Conservation (phyloP, 345 rosid genomes). For the Lepidium didymum region DNA sequence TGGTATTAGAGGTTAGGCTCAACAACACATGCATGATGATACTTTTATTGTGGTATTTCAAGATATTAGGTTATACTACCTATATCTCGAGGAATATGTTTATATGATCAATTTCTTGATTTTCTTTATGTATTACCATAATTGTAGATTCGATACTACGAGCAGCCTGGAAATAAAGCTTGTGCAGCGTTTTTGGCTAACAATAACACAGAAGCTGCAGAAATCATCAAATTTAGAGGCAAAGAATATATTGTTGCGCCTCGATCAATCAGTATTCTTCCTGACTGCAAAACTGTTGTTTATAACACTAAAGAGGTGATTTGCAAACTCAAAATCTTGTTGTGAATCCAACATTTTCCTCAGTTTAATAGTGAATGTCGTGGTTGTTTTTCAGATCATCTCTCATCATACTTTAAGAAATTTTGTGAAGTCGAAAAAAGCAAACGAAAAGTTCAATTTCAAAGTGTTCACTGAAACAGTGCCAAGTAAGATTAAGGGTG, state of each 20-base stretch:
- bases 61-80: no score
- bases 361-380: not conserved
- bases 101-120: no score
- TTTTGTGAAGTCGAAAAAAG: constrained; percentile 37
- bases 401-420: constrained; percentile 72
- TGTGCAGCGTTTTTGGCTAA: constrained; percentile 89
- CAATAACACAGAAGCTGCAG: constrained; percentile 40
- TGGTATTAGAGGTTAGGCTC: no score
- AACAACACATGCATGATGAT: no score
- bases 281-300: constrained; percentile 79
- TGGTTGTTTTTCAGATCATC: constrained; percentile 36
- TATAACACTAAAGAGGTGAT: constrained; percentile 40
- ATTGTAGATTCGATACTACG: constrained; percentile 50
- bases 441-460: constrained; percentile 52
- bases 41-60: no score
- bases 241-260: constrained; percentile 41
- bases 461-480: constrained; percentile 40
- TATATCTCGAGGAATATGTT: no score
- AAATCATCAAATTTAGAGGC: constrained; percentile 48
- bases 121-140: not conserved
- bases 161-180: constrained; percentile 38
- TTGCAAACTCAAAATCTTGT: not conserved
- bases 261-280: constrained; percentile 81
- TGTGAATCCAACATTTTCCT: not conserved
- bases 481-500: constrained; percentile 29